phyloP scores from a whole-genome alignment of 345 rosid genomes.

The Noccaea caerulescens region DNA sequence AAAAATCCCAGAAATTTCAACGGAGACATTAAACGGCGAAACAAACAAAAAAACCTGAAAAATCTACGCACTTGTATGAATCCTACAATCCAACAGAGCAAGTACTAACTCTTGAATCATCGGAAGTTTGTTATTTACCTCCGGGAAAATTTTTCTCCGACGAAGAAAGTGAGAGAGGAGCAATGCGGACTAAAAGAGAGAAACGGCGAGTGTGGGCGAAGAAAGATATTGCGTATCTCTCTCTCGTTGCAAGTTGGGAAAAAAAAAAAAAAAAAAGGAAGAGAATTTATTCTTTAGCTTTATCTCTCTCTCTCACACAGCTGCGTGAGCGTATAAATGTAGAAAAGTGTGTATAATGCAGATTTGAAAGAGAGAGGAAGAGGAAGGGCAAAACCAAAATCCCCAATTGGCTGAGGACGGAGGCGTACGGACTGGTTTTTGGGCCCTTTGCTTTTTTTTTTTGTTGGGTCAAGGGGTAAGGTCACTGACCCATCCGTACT shows the following conservation, averaged over 20 bases:
- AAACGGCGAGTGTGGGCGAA: slow-evolving; percentile 21
- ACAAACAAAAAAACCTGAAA: slow-evolving; percentile 18
- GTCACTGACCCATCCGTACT: slow-evolving; percentile 28
- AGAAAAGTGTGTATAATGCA: slow-evolving; percentile 13
- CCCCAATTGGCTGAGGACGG: slow-evolving; percentile 32
- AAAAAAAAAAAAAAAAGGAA: background rate
- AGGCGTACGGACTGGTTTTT: slow-evolving; percentile 36
- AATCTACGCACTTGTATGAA: background rate
- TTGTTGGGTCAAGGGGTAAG: slow-evolving; percentile 21
- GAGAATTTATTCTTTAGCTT: slow-evolving; percentile 35
- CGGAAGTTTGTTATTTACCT: slow-evolving; percentile 12
- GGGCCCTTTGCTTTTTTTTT: slow-evolving; percentile 14
- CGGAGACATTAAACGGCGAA: background rate
- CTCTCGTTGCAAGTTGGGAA: slow-evolving; percentile 12
- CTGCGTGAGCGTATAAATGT: slow-evolving; percentile 21
- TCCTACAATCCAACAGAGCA: background rate
- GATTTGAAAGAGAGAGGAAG: slow-evolving; percentile 6
- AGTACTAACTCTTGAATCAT: background rate
- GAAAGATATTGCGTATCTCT: slow-evolving; percentile 12
- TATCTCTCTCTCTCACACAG: slow-evolving; percentile 14
- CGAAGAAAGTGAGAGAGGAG: slow-evolving; percentile 13
- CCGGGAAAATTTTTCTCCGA: background rate
- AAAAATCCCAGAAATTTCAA: slow-evolving; percentile 5
- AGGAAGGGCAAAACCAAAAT: background rate
- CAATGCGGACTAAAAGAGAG: slow-evolving; percentile 30